phyloP scores from a whole-genome alignment of 192 early-diverging fungal species.

The Helicostylum pulchrum region DNA sequence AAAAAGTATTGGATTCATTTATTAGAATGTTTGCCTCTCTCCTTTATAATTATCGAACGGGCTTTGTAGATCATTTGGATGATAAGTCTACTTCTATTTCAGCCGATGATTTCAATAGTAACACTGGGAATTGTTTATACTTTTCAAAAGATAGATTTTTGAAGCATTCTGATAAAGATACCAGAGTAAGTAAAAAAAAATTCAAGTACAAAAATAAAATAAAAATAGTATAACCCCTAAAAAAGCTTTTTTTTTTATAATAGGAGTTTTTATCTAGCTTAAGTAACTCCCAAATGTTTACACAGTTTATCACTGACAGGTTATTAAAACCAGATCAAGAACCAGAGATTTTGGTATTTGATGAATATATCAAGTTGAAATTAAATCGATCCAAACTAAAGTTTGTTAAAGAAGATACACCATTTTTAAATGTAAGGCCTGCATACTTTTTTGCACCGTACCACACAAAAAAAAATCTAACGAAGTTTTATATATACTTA shows the following conservation, averaged over 20 bases:
- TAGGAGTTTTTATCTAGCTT: slow-evolving; percentile 48
- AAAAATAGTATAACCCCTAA: background rate
- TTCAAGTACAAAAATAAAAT: background rate
- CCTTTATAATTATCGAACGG: slow-evolving; percentile 64
- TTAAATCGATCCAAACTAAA: slow-evolving; percentile 73
- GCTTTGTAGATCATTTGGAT: slow-evolving; percentile 40
- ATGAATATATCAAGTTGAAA: slow-evolving; percentile 79
- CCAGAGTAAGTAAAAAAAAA: slow-evolving; percentile 12
- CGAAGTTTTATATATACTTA: background rate
- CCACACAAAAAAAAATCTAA: no score
- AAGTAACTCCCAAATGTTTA: slow-evolving; percentile 73
- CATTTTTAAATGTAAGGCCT: slow-evolving; percentile 47
- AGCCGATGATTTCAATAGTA: background rate
- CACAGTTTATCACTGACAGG: slow-evolving; percentile 74
- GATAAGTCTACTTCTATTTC: slow-evolving; percentile 21
- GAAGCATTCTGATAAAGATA: slow-evolving; percentile 43
- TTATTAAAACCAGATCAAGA: slow-evolving; percentile 58
- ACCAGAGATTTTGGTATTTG: slow-evolving; percentile 76
- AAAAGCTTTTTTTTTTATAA: background rate
- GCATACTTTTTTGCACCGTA: background rate
- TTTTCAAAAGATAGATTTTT: slow-evolving; percentile 34
- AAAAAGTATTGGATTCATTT: slow-evolving; percentile 61
- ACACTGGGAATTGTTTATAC: slow-evolving; percentile 4
- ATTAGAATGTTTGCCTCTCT: slow-evolving; percentile 76
- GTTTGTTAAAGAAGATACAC: slow-evolving; percentile 65